phyloP scores from a whole-genome alignment of 495 filamentous ascomycete species.

The Podospora bellae-mahoneyi region DNA sequence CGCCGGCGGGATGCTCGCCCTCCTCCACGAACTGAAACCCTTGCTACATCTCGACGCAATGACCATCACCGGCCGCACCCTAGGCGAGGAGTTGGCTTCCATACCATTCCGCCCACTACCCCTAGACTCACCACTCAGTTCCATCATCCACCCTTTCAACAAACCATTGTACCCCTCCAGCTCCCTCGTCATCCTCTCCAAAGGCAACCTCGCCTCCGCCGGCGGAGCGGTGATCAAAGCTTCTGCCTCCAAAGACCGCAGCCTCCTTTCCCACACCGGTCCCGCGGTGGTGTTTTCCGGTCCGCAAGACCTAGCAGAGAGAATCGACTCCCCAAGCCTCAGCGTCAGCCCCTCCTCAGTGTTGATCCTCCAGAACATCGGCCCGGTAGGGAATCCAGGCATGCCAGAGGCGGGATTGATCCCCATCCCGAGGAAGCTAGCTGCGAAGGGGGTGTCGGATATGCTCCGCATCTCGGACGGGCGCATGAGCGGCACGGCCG shows the following conservation, averaged over 20 bases:
- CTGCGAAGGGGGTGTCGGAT: constrained; percentile 54
- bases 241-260: constrained; percentile 55
- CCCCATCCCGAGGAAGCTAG: constrained; percentile 62
- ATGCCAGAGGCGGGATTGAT: constrained; percentile 68
- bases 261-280: constrained; percentile 51
- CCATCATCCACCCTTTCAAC: constrained; percentile 52
- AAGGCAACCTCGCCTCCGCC: constrained; percentile 51
- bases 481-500: constrained; percentile 66
- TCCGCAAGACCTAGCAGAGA: constrained; percentile 52
- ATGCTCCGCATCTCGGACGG: constrained; percentile 67
- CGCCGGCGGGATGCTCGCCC: constrained; percentile 60
- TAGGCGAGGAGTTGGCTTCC: constrained; percentile 53
- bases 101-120: constrained; percentile 45
- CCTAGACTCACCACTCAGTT: neutral
- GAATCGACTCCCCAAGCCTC: constrained; percentile 57
- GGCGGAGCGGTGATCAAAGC: constrained; percentile 61
- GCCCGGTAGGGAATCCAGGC: constrained; percentile 62
- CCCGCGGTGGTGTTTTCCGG: constrained; percentile 58
- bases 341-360: constrained; percentile 52
- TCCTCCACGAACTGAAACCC: constrained; percentile 55
- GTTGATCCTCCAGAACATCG: constrained; percentile 58
- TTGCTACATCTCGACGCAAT: constrained; percentile 55
- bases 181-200: constrained; percentile 49
- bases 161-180: constrained; percentile 55
- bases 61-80: constrained; percentile 57